These are phyloP conservation scores for Zygotorulaspora sp. DNA, from an alignment of 805 yeast genomes.

Conservation along the genomic window DNA sequence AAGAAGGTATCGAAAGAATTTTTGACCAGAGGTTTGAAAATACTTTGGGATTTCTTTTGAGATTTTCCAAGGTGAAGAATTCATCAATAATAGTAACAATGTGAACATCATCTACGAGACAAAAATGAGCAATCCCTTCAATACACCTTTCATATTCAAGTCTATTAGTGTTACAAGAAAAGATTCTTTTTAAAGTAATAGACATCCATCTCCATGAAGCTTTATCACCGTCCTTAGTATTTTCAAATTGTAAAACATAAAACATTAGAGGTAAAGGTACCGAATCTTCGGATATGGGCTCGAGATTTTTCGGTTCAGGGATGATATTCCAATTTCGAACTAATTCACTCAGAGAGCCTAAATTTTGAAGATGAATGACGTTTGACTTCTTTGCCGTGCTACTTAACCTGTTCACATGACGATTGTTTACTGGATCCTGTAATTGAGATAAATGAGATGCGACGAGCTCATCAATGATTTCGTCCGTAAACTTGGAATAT, in stretches of 20 bases:
- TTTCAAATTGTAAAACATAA: slow-evolving; percentile 11
- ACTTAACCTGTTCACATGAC: background rate
- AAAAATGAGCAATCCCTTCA: slow-evolving; percentile 8
- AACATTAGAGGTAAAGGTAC: slow-evolving; percentile 6
- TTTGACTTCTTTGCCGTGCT: background rate
- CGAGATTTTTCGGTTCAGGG: slow-evolving; percentile 16
- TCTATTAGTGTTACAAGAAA: slow-evolving; percentile 7
- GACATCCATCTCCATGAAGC: slow-evolving; percentile 18
- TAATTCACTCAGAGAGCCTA: slow-evolving; percentile 18
- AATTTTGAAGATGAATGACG: slow-evolving; percentile 11
- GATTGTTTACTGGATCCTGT: background rate
- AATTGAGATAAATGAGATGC: slow-evolving; percentile 8
- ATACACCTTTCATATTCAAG: slow-evolving; percentile 4
- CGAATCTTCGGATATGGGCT: slow-evolving; percentile 7
- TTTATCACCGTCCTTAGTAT: slow-evolving; percentile 12
- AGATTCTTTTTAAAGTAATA: slow-evolving; percentile 17
- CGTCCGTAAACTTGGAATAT: slow-evolving; percentile 9
- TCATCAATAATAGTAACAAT: slow-evolving; percentile 8
- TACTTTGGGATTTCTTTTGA: slow-evolving; percentile 13
- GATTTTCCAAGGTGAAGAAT: slow-evolving; percentile 17
- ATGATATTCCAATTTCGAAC: slow-evolving; percentile 18
- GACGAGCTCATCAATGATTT: slow-evolving; percentile 10
- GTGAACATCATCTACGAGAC: slow-evolving; percentile 12
- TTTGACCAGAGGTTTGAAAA: slow-evolving; percentile 13
- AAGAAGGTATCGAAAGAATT: slow-evolving; percentile 11